Evolutionary conservation across 208 protist species (phyloP).

Genomic region (Strigomonas galati): DNA sequence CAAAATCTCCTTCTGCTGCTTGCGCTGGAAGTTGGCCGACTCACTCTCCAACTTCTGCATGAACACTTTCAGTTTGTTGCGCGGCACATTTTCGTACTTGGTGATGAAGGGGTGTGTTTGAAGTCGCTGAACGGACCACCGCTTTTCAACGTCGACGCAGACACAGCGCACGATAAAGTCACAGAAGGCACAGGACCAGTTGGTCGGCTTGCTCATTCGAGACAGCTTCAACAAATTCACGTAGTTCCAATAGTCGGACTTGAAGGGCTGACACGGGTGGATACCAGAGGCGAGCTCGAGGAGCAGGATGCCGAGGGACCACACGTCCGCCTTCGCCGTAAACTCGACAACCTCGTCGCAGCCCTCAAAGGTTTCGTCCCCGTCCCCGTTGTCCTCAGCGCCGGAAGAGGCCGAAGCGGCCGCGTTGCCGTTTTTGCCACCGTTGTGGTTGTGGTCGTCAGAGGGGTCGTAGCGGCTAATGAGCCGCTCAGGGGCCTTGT

Average conservation of each 20-base stretch:
- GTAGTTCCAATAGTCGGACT: slow-evolving; percentile 89
- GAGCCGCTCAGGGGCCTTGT: slow-evolving; percentile 82
- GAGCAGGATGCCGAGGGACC: slow-evolving; percentile 83
- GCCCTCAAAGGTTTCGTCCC: slow-evolving; percentile 6
- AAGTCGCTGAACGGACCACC: slow-evolving; percentile 64
- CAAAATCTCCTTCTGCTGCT: slow-evolving; percentile 65
- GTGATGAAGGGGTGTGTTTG: slow-evolving; percentile 78
- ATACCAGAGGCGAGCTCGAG: slow-evolving; percentile 73
- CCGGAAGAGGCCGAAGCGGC: neutral
- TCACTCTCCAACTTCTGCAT: slow-evolving; percentile 68
- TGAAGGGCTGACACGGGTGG: slow-evolving; percentile 81
- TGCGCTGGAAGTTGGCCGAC: slow-evolving; percentile 64
- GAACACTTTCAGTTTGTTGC: slow-evolving; percentile 70
- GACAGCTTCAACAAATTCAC: slow-evolving; percentile 55
- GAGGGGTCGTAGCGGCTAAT: neutral
- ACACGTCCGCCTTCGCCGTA: slow-evolving; percentile 80
- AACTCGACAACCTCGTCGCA: slow-evolving; percentile 57
- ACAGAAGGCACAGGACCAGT: slow-evolving; percentile 62
- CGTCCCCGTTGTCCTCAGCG: slow-evolving; percentile 5
- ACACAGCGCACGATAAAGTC: slow-evolving; percentile 83
- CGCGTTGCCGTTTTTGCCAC: too few relatives aligned
- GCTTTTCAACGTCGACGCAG: slow-evolving; percentile 31
- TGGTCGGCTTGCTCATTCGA: slow-evolving; percentile 80
- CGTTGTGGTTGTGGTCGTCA: too few relatives aligned
- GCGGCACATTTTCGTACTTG: slow-evolving; percentile 53